Percentiles rank a stretch among this genome's conserved stretches.
These are phyloP conservation scores for Psilocybe tampanensis DNA, from an alignment of 768 basidiomycete species.

Conservation along the genomic window DNA sequence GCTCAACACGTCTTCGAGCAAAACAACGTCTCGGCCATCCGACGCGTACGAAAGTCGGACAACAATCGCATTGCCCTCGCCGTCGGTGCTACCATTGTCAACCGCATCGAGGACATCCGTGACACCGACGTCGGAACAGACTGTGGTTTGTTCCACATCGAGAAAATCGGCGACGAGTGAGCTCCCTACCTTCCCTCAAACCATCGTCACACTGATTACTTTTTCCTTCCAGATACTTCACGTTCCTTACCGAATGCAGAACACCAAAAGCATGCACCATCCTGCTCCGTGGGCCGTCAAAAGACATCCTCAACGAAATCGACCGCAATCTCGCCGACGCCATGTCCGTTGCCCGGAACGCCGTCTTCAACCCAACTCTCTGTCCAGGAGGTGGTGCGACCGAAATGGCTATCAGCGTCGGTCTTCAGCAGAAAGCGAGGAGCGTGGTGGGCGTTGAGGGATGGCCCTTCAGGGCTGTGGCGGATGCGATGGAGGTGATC, in stretches of 20 bases:
- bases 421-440: slow-evolving; percentile 77
- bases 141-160: slow-evolving; percentile 95
- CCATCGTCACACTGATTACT: background rate
- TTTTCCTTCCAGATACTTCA: slow-evolving; percentile 73
- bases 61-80: slow-evolving; percentile 98
- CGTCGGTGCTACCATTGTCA: slow-evolving; percentile 95
- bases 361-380: slow-evolving; percentile 93
- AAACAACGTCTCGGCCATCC: slow-evolving; percentile 88
- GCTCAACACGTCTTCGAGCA: slow-evolving; percentile 91
- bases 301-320: slow-evolving; percentile 97
- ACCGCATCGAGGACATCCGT: slow-evolving; percentile 91
- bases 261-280: slow-evolving; percentile 97
- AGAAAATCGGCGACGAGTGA: slow-evolving; percentile 96
- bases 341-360: slow-evolving; percentile 96
- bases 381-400: slow-evolving; percentile 96
- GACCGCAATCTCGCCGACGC: slow-evolving; percentile 98
- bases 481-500: slow-evolving; percentile 97
- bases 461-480: slow-evolving; percentile 90
- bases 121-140: slow-evolving; percentile 90
- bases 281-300: slow-evolving; percentile 95
- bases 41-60: slow-evolving; percentile 98
- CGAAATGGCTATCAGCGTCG: slow-evolving; percentile 96
- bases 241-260: slow-evolving; percentile 91
- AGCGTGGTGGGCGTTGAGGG: slow-evolving; percentile 86
- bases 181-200: slow-evolving; percentile 22